These are phyloP conservation scores for Didymosphaeria variabile DNA, from an alignment of 2,329 filamentous ascomycete species.

Conservation along the genomic window DNA sequence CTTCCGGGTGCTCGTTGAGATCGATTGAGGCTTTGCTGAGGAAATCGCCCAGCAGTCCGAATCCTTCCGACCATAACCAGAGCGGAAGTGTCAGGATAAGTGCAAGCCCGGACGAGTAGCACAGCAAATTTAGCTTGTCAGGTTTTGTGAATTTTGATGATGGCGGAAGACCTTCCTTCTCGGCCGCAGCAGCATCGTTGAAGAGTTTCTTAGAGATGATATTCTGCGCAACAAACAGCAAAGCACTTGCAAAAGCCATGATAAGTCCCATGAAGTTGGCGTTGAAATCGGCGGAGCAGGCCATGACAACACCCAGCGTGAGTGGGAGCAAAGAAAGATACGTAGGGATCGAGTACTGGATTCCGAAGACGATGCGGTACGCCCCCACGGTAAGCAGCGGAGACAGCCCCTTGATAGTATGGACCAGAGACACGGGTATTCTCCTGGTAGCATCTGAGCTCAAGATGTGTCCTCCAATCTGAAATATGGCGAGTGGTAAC, in stretches of 20 bases:
- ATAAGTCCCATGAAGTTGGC: constrained; percentile 91
- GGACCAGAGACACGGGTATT: constrained; percentile 95
- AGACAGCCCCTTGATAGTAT: constrained; percentile 97
- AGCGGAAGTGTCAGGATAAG: constrained; percentile 89
- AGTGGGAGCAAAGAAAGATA: constrained; percentile 81
- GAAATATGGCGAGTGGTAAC: constrained; percentile 90
- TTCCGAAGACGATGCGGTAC: constrained; percentile 88
- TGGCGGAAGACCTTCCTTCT: constrained; percentile 70
- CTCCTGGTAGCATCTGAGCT: constrained; percentile 93
- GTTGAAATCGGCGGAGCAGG: constrained; percentile 89
- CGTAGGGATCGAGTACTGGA: constrained; percentile 85
- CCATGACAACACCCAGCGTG: constrained; percentile 93
- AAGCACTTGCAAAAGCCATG: constrained; percentile 86
- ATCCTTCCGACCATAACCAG: constrained; percentile 92
- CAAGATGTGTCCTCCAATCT: constrained; percentile 91
- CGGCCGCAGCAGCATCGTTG: constrained; percentile 88
- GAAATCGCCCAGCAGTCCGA: constrained; percentile 79
- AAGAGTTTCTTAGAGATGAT: constrained; percentile 98
- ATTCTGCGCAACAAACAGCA: constrained; percentile 97
- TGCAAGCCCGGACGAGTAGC: constrained; percentile 94
- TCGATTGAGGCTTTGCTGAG: constrained; percentile 81
- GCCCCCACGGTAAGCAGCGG: constrained; percentile 94
- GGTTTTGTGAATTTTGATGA: constrained; percentile 75
- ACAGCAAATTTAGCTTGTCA: constrained; percentile 95
- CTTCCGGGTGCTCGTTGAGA: constrained; percentile 78